Evolutionary conservation across 129 eudicot genomes (phyloP), one percentile per base, ranked within the genome.

Genomic region (Heracleum sosnowskyi): DNA sequence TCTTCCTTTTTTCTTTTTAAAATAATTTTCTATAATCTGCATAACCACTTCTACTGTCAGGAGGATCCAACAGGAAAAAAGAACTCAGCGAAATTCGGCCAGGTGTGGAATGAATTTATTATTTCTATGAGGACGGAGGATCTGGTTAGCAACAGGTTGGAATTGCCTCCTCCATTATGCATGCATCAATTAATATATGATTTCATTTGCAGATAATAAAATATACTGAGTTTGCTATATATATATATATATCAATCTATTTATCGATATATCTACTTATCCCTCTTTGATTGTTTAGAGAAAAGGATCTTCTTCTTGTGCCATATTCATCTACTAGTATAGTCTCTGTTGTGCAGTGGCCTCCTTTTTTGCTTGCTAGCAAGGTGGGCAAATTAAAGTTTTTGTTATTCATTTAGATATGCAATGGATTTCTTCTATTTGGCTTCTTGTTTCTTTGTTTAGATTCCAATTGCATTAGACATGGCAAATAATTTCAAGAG

Each of bases 381-480:
- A 96, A 96, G 99, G 99, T 96, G 82, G 51, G 82, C n/a, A 42
- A 70, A 24, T 44, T 26, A 47, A 63, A 62, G 7, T 70, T 77
- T 31, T n/a, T 45, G 51, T 60, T 55, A 41, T 73, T 28, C 57
- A 51, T 49, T 24, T 73, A 10, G 42, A 24, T 41, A 49, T 37
- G 28, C 74, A 40, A 7, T 39, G 29, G 37, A 42, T 55, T 74
- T 69, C 76, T 76, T 78, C 51, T 80, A 53, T 76, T 77, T 79
- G 87, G 74, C 24, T 82, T 80, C 76, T 82, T 60, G 33, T 60
- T 60, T 60, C 68, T 68, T 37, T 63, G 74, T 28, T 79, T 79
- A 96, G 99, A 96, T 96, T 83, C 99, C 99, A 8, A 96, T 96
- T 75, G 99, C 99, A 76, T 79, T 96, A 80, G 99, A 96, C 89